Percentiles rank a stretch among this genome's conserved stretches.
Evolutionary conservation across 2,329 filamentous ascomycete genomes (phyloP).

Genomic region (Huntiella abstrusa): DNA sequence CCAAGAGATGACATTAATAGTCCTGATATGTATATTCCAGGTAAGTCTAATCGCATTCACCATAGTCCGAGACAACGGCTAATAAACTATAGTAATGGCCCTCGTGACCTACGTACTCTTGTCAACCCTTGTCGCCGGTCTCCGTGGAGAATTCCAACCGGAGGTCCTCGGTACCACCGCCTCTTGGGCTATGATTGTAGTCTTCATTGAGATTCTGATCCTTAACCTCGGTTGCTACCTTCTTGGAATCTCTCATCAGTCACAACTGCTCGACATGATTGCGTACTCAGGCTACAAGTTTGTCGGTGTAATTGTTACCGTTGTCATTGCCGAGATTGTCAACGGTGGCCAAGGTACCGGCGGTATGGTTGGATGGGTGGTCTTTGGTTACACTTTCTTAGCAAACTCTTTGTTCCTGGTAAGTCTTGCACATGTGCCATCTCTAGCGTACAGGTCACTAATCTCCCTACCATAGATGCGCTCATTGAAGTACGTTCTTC

Average conservation of each 20-base stretch:
- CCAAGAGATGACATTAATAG: conserved; percentile 93
- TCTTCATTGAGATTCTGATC: conserved; percentile 73
- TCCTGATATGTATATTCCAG: conserved; percentile 96
- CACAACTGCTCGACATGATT: conserved; percentile 79
- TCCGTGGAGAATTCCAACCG: conserved; percentile 82
- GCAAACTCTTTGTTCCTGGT: conserved; percentile 94
- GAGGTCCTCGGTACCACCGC: conserved; percentile 83
- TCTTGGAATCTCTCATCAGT: conserved; percentile 81
- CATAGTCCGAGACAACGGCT: background rate
- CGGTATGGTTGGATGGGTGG: conserved; percentile 70
- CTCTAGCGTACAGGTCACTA: background rate
- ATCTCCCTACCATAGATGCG: conserved; percentile 44
- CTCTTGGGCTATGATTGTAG: conserved; percentile 62
- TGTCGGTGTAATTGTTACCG: conserved; percentile 82
- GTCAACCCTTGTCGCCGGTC: conserved; percentile 72
- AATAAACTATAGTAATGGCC: conserved; percentile 51
- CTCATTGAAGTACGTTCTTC: conserved; percentile 84
- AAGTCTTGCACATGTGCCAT: conserved; percentile 18
- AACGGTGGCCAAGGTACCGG: conserved; percentile 67
- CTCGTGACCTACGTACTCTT: conserved; percentile 94
- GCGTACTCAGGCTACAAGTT: conserved; percentile 99
- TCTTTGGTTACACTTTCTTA: conserved; percentile 81
- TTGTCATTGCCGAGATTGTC: conserved; percentile 58
- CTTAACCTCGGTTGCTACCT: conserved; percentile 88
- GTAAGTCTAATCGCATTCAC: conserved; percentile 17